Conservation (phyloP, 2,329 filamentous ascomycete species). For the Pezicula neosporulosa region DNA sequence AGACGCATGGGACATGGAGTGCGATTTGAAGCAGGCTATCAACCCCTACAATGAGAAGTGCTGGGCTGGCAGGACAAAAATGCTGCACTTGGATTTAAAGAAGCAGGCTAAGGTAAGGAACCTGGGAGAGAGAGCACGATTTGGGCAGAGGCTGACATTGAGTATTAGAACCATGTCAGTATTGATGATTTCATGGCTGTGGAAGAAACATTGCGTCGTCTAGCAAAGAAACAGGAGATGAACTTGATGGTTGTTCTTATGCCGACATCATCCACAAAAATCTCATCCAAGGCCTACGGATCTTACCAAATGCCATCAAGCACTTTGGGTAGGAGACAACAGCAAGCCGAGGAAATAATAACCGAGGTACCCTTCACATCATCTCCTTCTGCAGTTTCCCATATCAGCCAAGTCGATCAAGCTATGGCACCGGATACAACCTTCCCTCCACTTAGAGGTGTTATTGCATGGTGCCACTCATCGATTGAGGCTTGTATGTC, state of each 20-base stretch:
- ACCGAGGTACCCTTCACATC: conserved; percentile 10
- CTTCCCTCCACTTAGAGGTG: conserved; percentile 14
- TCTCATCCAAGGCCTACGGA: conserved; percentile 21
- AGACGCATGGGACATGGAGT: conserved; percentile 5
- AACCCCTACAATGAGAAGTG: conserved; percentile 26
- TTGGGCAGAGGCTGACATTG: background rate
- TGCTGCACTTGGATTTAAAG: conserved; percentile 21
- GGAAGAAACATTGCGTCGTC: conserved; percentile 19
- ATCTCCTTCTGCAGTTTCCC: conserved; percentile 3
- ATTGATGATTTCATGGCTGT: conserved; percentile 17
- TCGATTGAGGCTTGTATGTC: conserved; percentile 65
- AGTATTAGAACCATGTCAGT: background rate
- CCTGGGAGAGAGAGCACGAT: background rate
- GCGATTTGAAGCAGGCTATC: conserved; percentile 23
- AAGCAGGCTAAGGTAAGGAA: conserved; percentile 18
- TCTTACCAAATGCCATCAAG: conserved; percentile 21
- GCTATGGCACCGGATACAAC: conserved; percentile 13
- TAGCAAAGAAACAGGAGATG: conserved; percentile 23
- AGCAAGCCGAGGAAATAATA: conserved; percentile 23
- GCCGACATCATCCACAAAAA: conserved; percentile 17
- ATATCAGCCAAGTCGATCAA: conserved; percentile 12
- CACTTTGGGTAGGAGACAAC: conserved; percentile 15
- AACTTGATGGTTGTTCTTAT: conserved; percentile 25
- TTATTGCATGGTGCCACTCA: conserved; percentile 70
- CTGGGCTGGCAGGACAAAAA: conserved; percentile 30